A percentile compares a stretch with the other conserved stretches of the same genome.
Evolutionary conservation across 129 eudicot species (phyloP).

Genomic region (Pittosporum tobira): DNA sequence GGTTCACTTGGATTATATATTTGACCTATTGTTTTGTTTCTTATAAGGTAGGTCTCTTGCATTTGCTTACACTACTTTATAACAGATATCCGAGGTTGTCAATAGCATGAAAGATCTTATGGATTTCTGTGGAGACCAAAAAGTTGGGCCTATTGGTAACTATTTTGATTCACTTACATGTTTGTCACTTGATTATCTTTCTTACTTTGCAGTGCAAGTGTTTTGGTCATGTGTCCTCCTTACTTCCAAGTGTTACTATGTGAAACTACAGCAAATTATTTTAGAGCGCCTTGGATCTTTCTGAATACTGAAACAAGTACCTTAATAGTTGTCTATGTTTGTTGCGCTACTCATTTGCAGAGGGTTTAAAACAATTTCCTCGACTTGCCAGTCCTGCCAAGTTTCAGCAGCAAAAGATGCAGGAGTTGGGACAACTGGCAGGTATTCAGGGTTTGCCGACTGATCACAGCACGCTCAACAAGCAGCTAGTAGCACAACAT

Average conservation of each 20-base stretch:
- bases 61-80: neutral
- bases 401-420: constrained; percentile 58
- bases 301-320: neutral
- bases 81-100: constrained; percentile 94
- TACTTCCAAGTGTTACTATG: too few species aligned
- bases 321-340: neutral
- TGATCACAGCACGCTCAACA: constrained; percentile 44
- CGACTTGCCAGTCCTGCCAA: constrained; percentile 42
- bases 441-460: constrained; percentile 47
- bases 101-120: constrained; percentile 93
- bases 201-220: neutral
- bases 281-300: neutral
- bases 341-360: constrained; percentile 25
- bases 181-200: neutral
- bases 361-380: constrained; percentile 74
- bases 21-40: neutral
- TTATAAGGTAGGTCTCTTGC: neutral
- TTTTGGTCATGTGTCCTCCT: too few species aligned
- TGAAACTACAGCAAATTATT: too few species aligned
- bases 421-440: constrained; percentile 51
- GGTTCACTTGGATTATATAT: too few species aligned
- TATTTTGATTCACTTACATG: neutral
- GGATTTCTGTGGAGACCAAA: constrained; percentile 72
- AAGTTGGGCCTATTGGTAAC: constrained; percentile 89
- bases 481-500: constrained; percentile 46